Evolutionary conservation across 345 rosid genomes (phyloP).

Genomic region (Schrenkiella parvula): DNA sequence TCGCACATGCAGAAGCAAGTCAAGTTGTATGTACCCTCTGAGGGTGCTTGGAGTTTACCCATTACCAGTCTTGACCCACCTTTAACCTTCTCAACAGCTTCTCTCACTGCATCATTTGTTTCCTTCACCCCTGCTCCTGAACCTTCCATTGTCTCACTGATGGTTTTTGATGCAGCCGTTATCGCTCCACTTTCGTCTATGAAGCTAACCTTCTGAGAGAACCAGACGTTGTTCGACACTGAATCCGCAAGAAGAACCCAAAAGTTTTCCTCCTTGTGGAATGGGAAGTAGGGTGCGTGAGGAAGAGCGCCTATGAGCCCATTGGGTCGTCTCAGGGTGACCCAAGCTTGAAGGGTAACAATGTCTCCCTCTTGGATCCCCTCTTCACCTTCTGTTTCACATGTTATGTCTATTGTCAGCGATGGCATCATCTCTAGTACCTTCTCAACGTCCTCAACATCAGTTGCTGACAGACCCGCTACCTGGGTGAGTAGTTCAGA

Average conservation of each 20-base stretch:
- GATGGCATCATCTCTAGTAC: constrained; percentile 96
- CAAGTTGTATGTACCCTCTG: constrained; percentile 83
- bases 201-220: constrained; percentile 88
- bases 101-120: constrained; percentile 57
- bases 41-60: constrained; percentile 87
- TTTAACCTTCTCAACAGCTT: constrained; percentile 75
- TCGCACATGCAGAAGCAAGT: constrained; percentile 87
- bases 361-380: constrained; percentile 94
- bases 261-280: constrained; percentile 92
- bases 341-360: constrained; percentile 86
- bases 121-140: constrained; percentile 79
- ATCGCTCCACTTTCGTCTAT: constrained; percentile 86
- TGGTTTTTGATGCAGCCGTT: constrained; percentile 80
- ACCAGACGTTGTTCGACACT: constrained; percentile 79
- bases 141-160: constrained; percentile 90
- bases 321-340: constrained; percentile 67
- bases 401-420: constrained; percentile 64
- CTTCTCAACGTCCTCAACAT: constrained; percentile 68
- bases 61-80: constrained; percentile 78
- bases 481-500: constrained; percentile 68
- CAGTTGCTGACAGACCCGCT: constrained; percentile 73
- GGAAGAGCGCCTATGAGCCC: constrained; percentile 88
- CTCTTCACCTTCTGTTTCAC: constrained; percentile 99
- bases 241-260: constrained; percentile 90
- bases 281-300: constrained; percentile 78